Conservation (phyloP, 495 filamentous ascomycete species). For the Aspergillus baeticus region DNA sequence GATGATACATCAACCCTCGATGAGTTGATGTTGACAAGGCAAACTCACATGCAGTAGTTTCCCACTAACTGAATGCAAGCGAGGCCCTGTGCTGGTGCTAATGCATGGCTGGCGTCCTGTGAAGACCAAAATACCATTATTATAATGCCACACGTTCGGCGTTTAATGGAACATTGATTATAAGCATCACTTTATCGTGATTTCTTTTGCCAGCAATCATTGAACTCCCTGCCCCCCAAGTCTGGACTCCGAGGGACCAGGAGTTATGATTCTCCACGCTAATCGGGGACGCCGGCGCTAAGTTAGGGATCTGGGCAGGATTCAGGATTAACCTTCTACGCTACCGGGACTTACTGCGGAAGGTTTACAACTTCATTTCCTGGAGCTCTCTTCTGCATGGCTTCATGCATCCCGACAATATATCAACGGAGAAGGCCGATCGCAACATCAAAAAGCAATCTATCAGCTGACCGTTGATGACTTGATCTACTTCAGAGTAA, state of each 20-base stretch:
- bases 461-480: no score
- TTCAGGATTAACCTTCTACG: background rate
- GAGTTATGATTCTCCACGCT: background rate
- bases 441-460: background rate
- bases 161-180: background rate
- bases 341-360: background rate
- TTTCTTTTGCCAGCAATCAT: background rate
- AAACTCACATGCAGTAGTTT: slow-evolving; percentile 25
- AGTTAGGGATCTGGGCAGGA: background rate
- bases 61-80: slow-evolving; percentile 9
- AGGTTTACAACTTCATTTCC: background rate
- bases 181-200: background rate
- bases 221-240: background rate
- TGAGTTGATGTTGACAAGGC: slow-evolving; percentile 14
- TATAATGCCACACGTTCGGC: slow-evolving; percentile 7
- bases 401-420: background rate
- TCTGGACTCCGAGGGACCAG: background rate
- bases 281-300: background rate
- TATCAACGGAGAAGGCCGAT: background rate
- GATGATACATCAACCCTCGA: slow-evolving; percentile 22
- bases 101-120: slow-evolving; percentile 16
- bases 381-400: background rate
- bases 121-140: background rate
- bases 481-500: no score
- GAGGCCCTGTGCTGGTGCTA: slow-evolving; percentile 15